Base-by-base conservation (phyloP, 2,329 filamentous ascomycete genomes). In the Aspergillus fumigatiaffinis region DNA sequence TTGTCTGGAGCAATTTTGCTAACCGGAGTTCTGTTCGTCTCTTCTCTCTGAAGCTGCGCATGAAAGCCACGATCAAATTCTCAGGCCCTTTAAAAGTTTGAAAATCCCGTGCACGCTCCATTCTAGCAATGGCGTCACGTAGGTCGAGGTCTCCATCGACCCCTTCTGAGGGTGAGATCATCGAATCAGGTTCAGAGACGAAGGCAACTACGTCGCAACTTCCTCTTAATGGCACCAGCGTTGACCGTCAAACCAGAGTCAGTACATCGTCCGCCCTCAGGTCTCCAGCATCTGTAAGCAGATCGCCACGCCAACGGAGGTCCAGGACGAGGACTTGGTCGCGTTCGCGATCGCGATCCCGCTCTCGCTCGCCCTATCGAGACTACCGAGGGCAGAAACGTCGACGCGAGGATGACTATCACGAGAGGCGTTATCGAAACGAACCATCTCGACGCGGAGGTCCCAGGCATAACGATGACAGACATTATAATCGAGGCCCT, bases 201-300 rank as follows among this genome's bases (percentile, higher is more conserved):
- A 94, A 94, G 91, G 90, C 91, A 94, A 90, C 89, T 90, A 88
- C 77, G 77, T 81, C 88, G 87, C 85, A 87, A 83, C 81, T 83
- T 82, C 83, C 83, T 77, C 79, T 84, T 83, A 85, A 87, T 84
- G 84, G 86, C 88, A 87, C 80, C 85, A 87, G 84, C 85, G 87
- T 96, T 96, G 90, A 96, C 91, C 89, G 88, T 85, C 86, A 82
- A 83, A 84, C 89, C 89, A 96, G 91, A 92, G 83, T 78, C 79
- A 85, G 83, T 81, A 68, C 68, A 68, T 70, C 76, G 67, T 69
- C 72, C 62, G 70, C 71, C 56, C 63, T 77, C 74, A 84, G 80
- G 81, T 75, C 73, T 64, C 68, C 73, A 59, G 72, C 78, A 67
- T 83, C 84, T 71, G 73, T 77, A 71, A 70, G 65, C 64, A 67